Conservation (phyloP, 78 protist species). For the Creolimax fragrantissima region DNA sequence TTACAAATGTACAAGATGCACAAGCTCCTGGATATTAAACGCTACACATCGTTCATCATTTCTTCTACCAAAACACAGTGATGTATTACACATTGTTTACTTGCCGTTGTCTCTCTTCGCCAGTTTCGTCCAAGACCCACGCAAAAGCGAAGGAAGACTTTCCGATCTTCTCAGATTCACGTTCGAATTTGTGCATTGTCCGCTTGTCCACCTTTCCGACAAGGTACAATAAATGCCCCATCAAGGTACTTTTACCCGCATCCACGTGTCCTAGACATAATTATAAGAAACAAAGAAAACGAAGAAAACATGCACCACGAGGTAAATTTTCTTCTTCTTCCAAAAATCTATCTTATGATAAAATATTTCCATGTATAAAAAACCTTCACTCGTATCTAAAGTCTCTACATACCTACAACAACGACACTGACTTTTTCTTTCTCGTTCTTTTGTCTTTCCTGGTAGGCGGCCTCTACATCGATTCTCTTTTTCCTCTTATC, state of each 20-base stretch:
- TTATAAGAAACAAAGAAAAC: neutral
- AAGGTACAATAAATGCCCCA: conserved; percentile 80
- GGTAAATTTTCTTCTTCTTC: no score
- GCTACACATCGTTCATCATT: no score
- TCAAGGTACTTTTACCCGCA: conserved; percentile 81
- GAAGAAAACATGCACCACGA: no score
- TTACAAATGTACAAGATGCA: no score
- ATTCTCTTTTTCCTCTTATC: neutral
- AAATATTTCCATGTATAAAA: no score
- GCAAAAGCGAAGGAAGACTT: conserved; percentile 90
- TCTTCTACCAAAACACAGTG: no score
- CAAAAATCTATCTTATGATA: no score
- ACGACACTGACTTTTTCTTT: neutral
- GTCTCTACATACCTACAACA: conserved; percentile 17
- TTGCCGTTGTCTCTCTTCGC: conserved; percentile 43
- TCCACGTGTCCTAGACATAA: conserved; percentile 87
- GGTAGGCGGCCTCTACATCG: neutral
- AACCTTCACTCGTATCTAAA: no score
- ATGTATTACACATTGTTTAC: neutral
- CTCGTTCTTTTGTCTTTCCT: neutral
- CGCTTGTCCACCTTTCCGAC: conserved; percentile 50
- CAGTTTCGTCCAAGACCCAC: conserved; percentile 91
- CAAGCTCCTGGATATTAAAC: no score
- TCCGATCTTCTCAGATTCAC: conserved; percentile 70
- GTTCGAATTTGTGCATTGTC: conserved; percentile 70